A percentile compares a stretch with the other conserved stretches of the same genome.
These are phyloP conservation scores for Colletotrichum sp. DNA, from an alignment of 2,329 filamentous ascomycete species.

Conservation along the genomic window DNA sequence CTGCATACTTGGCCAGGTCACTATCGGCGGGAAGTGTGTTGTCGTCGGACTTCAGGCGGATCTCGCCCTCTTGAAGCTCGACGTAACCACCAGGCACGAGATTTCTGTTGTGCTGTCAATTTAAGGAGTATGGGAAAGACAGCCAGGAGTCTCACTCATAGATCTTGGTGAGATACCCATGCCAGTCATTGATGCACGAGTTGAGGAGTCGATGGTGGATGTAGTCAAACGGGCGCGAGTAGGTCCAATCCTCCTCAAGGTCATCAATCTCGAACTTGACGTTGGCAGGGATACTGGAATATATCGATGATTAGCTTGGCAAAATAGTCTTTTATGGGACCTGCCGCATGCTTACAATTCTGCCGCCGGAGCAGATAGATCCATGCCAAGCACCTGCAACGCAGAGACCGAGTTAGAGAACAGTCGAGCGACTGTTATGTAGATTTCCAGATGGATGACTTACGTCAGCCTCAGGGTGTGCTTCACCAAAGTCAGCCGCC, in stretches of 20 bases:
- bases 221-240: slow-evolving; percentile 54
- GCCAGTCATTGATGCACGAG: not conserved
- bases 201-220: slow-evolving; percentile 48
- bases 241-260: slow-evolving; percentile 55
- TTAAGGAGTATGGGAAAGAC: no score
- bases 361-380: not conserved
- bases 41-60: not conserved
- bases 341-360: not conserved
- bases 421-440: not conserved
- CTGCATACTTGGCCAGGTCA: not conserved
- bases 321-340: no score
- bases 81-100: not conserved
- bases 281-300: no score
- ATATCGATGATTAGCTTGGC: not conserved
- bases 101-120: not conserved
- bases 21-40: not conserved
- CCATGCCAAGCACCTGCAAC: not conserved
- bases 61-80: slow-evolving; percentile 23
- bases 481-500: not conserved
- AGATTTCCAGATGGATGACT: not conserved
- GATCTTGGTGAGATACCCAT: not conserved
- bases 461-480: not conserved
- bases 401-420: not conserved
- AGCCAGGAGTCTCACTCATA: no score
- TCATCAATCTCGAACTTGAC: slow-evolving; percentile 64